Conservation (phyloP, 2,329 filamentous ascomycete genomes). For the Scytalidium lignicola region DNA sequence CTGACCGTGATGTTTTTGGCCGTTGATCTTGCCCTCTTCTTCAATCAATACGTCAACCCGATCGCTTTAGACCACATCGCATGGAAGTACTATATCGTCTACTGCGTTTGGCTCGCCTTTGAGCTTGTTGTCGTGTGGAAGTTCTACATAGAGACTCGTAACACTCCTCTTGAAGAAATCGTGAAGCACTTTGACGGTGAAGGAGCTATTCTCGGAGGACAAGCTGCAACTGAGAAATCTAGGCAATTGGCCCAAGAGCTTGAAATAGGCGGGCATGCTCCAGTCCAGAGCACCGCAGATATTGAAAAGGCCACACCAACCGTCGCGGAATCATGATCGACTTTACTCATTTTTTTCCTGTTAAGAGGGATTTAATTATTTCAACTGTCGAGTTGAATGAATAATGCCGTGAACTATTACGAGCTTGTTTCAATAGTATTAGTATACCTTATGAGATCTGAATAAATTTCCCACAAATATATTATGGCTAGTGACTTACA, state of each 20-base stretch:
- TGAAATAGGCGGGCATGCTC: conserved; percentile 1
- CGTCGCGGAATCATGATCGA: neutral
- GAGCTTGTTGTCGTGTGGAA: conserved; percentile 17
- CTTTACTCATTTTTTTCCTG: no score
- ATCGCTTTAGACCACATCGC: conserved; percentile 32
- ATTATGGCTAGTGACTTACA: no score
- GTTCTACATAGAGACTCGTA: conserved; percentile 34
- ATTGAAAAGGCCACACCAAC: neutral
- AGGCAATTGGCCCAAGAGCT: conserved; percentile 10
- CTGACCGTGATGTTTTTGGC: conserved; percentile 38
- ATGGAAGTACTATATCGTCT: conserved; percentile 39
- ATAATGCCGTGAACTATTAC: neutral
- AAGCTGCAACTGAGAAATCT: conserved; percentile 7
- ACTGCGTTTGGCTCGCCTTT: conserved; percentile 28
- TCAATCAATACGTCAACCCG: conserved; percentile 39
- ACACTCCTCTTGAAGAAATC: conserved; percentile 38
- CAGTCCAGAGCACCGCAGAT: neutral
- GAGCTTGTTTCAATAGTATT: neutral
- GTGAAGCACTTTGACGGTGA: conserved; percentile 38
- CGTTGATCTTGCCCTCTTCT: conserved; percentile 40
- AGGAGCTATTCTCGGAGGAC: conserved; percentile 22
- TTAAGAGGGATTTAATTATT: no score
- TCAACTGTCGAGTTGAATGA: neutral
- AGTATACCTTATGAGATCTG: neutral
- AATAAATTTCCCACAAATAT: no score